Conservation (phyloP, 148 eudicot genomes). For the Heliamphora exappendiculata region DNA sequence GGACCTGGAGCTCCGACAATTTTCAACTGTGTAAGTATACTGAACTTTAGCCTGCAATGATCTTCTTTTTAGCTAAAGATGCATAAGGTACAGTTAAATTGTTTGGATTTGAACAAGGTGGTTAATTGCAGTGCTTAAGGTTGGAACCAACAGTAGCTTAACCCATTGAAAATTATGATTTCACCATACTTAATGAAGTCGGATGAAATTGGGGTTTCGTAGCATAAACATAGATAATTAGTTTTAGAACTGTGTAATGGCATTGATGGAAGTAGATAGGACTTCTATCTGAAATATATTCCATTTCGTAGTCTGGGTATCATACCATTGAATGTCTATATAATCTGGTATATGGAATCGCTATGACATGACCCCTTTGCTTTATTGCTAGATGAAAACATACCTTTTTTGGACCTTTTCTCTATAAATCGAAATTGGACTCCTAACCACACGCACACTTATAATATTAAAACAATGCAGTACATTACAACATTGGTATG, state of each 20-base stretch:
- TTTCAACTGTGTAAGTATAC: conserved; percentile 57
- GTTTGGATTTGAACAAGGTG: not conserved
- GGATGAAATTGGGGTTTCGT: not conserved
- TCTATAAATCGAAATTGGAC: not conserved
- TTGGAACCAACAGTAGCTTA: not conserved
- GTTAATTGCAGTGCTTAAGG: not conserved
- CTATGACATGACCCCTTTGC: not conserved
- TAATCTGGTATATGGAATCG: not conserved
- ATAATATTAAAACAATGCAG: not conserved
- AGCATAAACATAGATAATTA: not conserved
- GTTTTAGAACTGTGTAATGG: not conserved
- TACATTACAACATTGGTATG: not conserved
- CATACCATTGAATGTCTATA: not conserved
- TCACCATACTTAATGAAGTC: not conserved
- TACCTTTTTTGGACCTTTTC: not conserved
- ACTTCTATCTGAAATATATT: not conserved
- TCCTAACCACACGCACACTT: not conserved
- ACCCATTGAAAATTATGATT: not conserved
- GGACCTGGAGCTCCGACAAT: conserved; percentile 69
- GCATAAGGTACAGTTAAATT: not conserved
- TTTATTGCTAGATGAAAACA: not conserved
- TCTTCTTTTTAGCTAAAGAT: not conserved
- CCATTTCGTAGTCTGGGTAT: not conserved
- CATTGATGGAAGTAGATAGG: not conserved
- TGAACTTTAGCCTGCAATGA: conserved; percentile 7